Base-by-base conservation (phyloP, 1,284 basidiomycete genomes). In the Athelia sp. region DNA sequence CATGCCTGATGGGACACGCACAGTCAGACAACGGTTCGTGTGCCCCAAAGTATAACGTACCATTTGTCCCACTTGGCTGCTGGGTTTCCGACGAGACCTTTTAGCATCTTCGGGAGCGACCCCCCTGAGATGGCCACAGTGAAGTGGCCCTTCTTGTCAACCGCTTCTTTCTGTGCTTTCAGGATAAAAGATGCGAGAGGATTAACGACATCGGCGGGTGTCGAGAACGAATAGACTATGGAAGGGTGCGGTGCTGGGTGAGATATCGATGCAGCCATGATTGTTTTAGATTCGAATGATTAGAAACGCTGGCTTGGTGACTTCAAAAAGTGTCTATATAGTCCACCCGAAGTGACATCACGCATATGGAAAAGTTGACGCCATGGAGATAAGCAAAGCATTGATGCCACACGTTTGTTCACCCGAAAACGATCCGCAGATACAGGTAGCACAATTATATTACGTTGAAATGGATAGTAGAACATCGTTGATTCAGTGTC, bases 11-110 rank as follows among this genome's bases (percentile, higher is more conserved):
- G 42, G 2, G 8, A 10, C 3, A 38, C 18, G 19, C 50, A n/a
- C n/a, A 22, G 26, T 59, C 52, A 58, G 38, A 29, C 51, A 32
- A 32, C 32, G 19, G 8, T 40, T 3, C 34, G n/a, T 4, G 4
- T 36, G 29, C 17, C 21, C 34, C 31, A 4, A n/a, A 10, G 4
- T 31, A 44, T 22, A 74, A n/a, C 80, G 56, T 59, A 94, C 95
- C 95, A 99, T 68, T 93, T 92, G 66, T 95, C 87, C 95, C 97
- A 99, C 66, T 90, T 90, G 14, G 95, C 81, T 43, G 80, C 79
- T 38, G 85, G 74, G 57, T 90, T 78, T 50, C 70, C 76, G 53
- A 95, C 79, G 56, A 98, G 81, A 46, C 79, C 82, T 56, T 69
- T 71, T 55, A 99, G 82, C 67, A 90, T 85, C 64, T 87, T 87